Conservation (phyloP, 1,284 basidiomycete genomes). For the Cryptococcus hybrid region DNA sequence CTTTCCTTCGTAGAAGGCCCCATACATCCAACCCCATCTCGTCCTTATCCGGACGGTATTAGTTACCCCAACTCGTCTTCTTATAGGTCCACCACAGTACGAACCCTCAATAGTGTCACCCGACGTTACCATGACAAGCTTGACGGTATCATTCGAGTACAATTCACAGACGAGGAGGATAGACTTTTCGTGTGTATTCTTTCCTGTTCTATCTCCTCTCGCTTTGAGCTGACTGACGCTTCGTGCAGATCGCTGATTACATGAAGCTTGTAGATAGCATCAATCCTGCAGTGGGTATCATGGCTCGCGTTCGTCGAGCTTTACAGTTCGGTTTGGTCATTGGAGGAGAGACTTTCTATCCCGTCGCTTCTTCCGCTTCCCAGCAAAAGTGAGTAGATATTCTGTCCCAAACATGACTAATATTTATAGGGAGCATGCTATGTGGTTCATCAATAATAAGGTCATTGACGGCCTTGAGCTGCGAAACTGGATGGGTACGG, state of each 20-base stretch:
- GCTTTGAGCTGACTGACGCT: slow-evolving; percentile 1
- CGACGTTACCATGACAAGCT: slow-evolving; percentile 35
- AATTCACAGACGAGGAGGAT: slow-evolving; percentile 48
- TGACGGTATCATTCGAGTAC: slow-evolving; percentile 46
- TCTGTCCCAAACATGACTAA: not conserved
- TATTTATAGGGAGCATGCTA: slow-evolving; percentile 44
- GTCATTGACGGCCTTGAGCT: slow-evolving; percentile 35
- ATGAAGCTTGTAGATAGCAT: slow-evolving; percentile 33
- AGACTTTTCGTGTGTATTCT: slow-evolving; percentile 35
- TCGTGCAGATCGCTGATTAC: slow-evolving; percentile 32
- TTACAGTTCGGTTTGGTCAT: slow-evolving; percentile 42
- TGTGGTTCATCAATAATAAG: slow-evolving; percentile 45
- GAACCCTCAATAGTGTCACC: slow-evolving; percentile 49
- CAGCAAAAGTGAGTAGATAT: slow-evolving; percentile 39
- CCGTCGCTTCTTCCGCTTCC: slow-evolving; percentile 45
- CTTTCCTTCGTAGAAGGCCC: slow-evolving; percentile 17
- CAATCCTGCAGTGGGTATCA: slow-evolving; percentile 33
- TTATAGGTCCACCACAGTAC: slow-evolving; percentile 43
- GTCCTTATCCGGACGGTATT: slow-evolving; percentile 42
- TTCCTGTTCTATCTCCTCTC: not conserved
- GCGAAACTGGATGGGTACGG: slow-evolving; percentile 39
- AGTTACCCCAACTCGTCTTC: slow-evolving; percentile 47
- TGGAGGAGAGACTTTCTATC: slow-evolving; percentile 35
- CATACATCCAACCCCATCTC: slow-evolving; percentile 25
- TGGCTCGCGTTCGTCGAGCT: slow-evolving; percentile 45